Base-by-base conservation (phyloP, 257 asterid genomes). In the Primulina huaijiensis region DNA sequence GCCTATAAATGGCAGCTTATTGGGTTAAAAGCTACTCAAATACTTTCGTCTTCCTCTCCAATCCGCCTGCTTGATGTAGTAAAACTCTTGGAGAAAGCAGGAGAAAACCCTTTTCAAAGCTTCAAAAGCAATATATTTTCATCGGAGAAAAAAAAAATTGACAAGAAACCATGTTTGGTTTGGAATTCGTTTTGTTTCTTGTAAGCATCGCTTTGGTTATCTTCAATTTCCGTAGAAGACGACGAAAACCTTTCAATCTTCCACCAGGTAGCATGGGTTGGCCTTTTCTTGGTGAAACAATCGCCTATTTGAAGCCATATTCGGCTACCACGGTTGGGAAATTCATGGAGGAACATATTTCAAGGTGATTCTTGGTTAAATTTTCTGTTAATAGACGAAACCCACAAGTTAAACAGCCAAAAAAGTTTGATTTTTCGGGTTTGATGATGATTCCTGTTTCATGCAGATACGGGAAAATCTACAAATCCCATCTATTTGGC, bases 181-280 rank as follows among this genome's bases (percentile, higher is more conserved):
- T 76, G 19, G 91, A 81, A 69, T 67, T 89, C 58, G 61, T 65
- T 75, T 80, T 87, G 60, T 76, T 83, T 58, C 80, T 85, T 66
- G 74, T 83, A 46, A 69, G 60, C 59, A 67, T 77, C 60, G 82
- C 78, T 60, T 35, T 89, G 33, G 30, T 83, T 35, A 60, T 84
- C 63, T 65, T 77, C 38, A 82, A 81, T 37, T 65, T 80, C 19
- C 57, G 33, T 35, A 72, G 74, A 75, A 68, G 82, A 77, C 85
- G 80, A 46, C 79, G 72, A 56, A 78, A 78, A 23, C 14, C 67
- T 16, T 64, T 70, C 12, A 82, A 90, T 75, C 97, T 92, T 38
- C 98, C 98, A 8, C 97, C 95, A 27, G 98, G 98, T 17, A 87
- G 64, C 80, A 87, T 84, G 96, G 98, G 97, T 3, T 92, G 95